phyloP scores from a whole-genome alignment of 2,329 filamentous ascomycete genomes.

The Balansia obtecta region DNA sequence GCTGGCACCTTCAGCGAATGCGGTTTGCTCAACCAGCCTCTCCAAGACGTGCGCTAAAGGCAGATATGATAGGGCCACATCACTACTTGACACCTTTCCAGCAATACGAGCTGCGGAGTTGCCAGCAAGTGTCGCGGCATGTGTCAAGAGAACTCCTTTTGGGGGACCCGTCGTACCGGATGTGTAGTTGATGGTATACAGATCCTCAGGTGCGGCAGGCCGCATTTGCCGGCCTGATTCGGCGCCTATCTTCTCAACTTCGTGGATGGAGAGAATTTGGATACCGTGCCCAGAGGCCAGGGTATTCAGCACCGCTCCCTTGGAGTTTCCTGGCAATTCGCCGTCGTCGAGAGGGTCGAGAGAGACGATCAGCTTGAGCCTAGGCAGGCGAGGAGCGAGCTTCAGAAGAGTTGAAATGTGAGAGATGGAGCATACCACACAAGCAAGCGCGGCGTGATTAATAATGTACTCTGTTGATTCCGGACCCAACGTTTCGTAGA shows the following conservation, averaged over 20 bases:
- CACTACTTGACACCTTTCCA: constrained; percentile 34
- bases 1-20: constrained; percentile 56
- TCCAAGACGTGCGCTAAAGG: constrained; percentile 91
- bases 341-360: constrained; percentile 72
- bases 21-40: constrained; percentile 66
- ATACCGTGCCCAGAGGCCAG: constrained; percentile 65
- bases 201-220: constrained; percentile 60
- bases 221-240: constrained; percentile 57
- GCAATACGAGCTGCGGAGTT: constrained; percentile 49
- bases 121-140: constrained; percentile 66
- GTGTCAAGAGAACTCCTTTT: constrained; percentile 74
- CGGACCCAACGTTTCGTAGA: constrained; percentile 90
- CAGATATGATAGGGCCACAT: constrained; percentile 72
- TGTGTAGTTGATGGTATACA: constrained; percentile 84
- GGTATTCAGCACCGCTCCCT: constrained; percentile 61
- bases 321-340: constrained; percentile 65
- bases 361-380: constrained; percentile 76
- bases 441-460: constrained; percentile 69
- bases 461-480: constrained; percentile 91
- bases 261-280: constrained; percentile 61
- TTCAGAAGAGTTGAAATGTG: constrained; percentile 75
- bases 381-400: constrained; percentile 61
- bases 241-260: constrained; percentile 71
- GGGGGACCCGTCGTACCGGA: constrained; percentile 73
- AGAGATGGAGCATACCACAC: constrained; percentile 65